These are phyloP conservation scores for Geotrichum klebahnii DNA, from an alignment of 1,139 yeast species.

Conservation along the genomic window DNA sequence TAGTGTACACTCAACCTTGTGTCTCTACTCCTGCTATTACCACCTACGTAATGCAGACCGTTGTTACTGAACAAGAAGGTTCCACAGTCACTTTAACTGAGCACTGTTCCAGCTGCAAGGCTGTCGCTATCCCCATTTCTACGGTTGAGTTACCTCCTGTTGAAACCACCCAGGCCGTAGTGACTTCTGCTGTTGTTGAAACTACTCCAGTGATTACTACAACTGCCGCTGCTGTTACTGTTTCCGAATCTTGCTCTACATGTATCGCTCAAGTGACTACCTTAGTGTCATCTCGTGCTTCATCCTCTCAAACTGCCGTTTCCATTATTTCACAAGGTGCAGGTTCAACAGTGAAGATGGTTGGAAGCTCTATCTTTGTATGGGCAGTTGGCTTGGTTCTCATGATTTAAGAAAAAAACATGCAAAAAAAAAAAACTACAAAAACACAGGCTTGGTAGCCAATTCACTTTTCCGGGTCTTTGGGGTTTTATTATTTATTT, in stretches of 20 bases:
- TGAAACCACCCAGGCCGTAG: background rate
- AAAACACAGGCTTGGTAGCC: no score
- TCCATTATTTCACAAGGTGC: constrained; percentile 2
- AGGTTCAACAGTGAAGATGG: background rate
- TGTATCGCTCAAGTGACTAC: constrained; percentile 1
- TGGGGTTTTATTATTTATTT: no score
- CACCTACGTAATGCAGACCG: constrained; percentile 7
- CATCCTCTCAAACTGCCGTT: background rate
- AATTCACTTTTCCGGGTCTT: no score
- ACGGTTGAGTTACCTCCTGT: no score
- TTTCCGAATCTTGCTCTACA: background rate
- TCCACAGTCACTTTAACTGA: constrained; percentile 9
- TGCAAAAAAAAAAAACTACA: no score
- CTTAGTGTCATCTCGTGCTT: background rate
- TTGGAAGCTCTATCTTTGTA: background rate
- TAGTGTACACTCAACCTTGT: constrained; percentile 3
- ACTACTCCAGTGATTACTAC: background rate
- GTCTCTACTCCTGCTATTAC: constrained; percentile 5
- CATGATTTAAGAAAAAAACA: constrained; percentile 9
- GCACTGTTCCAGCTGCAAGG: constrained; percentile 12
- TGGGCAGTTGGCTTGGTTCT: constrained; percentile 5
- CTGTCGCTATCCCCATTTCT: background rate
- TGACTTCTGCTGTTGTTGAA: background rate
- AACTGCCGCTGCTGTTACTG: background rate
- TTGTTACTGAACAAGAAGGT: constrained; percentile 2